A percentile compares a stretch with the other conserved stretches of the same genome.
phyloP scores from a whole-genome alignment of 345 rosid genomes.

The Excoecaria cochinchinensis region DNA sequence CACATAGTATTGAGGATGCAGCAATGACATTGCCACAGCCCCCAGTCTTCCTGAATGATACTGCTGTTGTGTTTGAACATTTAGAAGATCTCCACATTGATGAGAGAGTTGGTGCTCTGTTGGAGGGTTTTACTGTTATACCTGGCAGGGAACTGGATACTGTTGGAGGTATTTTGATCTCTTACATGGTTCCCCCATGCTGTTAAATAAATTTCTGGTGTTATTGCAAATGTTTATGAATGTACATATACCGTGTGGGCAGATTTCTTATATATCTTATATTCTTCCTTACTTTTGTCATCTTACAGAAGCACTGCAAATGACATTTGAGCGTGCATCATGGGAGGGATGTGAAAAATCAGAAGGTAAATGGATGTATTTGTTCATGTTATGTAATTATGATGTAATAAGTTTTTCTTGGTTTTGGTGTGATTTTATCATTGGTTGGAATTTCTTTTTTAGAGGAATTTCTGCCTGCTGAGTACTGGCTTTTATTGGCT shows the following conservation, averaged over 20 bases:
- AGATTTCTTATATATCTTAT: background rate
- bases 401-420: slow-evolving; percentile 11
- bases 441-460: background rate
- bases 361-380: slow-evolving; percentile 49
- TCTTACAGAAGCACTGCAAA: slow-evolving; percentile 70
- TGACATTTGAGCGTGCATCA: slow-evolving; percentile 50
- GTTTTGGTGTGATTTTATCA: background rate
- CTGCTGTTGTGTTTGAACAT: slow-evolving; percentile 33
- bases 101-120: slow-evolving; percentile 62
- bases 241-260: background rate
- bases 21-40: slow-evolving; percentile 14
- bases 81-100: slow-evolving; percentile 65
- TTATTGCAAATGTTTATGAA: background rate
- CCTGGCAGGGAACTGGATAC: slow-evolving; percentile 86
- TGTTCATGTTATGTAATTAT: background rate
- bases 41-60: slow-evolving; percentile 20
- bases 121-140: slow-evolving; percentile 59
- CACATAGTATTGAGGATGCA: slow-evolving; percentile 36
- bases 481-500: background rate
- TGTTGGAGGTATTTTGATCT: slow-evolving; percentile 57
- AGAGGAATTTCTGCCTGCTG: background rate
- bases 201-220: background rate
- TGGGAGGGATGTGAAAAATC: slow-evolving; percentile 45
- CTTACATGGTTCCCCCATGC: background rate
- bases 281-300: slow-evolving; percentile 15